Base-by-base conservation (phyloP, 257 asterid genomes). In the Nicotiana otophora region DNA sequence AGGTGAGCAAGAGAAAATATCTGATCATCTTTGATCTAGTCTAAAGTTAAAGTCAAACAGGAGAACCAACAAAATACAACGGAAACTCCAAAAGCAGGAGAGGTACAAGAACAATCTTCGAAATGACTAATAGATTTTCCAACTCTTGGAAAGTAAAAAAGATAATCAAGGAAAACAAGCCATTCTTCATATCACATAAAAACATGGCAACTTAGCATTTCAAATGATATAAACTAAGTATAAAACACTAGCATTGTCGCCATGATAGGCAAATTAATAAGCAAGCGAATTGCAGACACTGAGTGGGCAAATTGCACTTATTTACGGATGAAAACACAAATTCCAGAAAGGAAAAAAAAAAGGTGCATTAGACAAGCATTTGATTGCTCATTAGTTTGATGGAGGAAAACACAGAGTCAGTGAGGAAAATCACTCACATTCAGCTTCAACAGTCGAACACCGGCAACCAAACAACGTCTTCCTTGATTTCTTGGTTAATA, bases 371-470 rank as follows among this genome's bases (percentile, higher is more conserved):
- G 61, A 7, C 20, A 55, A 58, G 64, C 28, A 58, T 58, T 58
- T 58, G 28, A 7, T 4, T 58, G 64, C 3, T 17, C 2, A 1
- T 16, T 58, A 6, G 64, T 19, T 19, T 19, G 64, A 58, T 58
- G 2, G 64, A 2, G 19, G 19, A 3, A 14, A 15, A 53, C 5
- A 53, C 5, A 51, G 16, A 53, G 5, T 9, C 20, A 15, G 34
- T 78, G n/a, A 57, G n/a, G 78, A 84, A 57, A 81, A 42, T 2
- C 69, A 91, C 90, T 89, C 86, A 91, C 93, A 77, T 31, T 83
- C 90, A 76, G 81, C 90, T 60, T 89, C 90, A 63, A 89, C 83
- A 83, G 77, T 81, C 10, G 90, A 87, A 84, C 81, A 83, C 60
- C 62, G 86, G 82, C 92, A 88, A 57, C 83, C 83, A 53, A 88